Base-by-base conservation (phyloP, 2,329 filamentous ascomycete genomes). In the Penicillium sp. region DNA sequence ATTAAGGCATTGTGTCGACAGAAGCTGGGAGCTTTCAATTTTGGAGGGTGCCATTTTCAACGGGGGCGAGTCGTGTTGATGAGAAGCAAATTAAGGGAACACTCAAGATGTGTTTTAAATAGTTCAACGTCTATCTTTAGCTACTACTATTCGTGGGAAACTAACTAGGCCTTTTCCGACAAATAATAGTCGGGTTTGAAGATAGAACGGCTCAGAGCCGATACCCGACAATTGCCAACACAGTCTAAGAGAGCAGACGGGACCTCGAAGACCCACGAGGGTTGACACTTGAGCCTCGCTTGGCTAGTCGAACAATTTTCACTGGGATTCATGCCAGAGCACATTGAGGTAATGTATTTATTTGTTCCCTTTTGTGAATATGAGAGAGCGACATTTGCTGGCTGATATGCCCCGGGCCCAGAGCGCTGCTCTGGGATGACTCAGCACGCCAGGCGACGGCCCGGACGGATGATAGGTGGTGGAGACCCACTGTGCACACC, bases 31-130 rank as follows among this genome's bases (percentile, higher is more conserved):
- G 3, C 13, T 51, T 3, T 51, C 49, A 35, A 51, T 22, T 35
- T 33, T 51, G n/a, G 49, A 51, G n/a, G 49, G 30, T 5, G 49
- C 49, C 49, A 33, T 51, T 35, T 22, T 49, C 24, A 47, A n/a
- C 19, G 17, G 15, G 9, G 8, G 7, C 4, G 40, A 30, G 26
- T 17, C 15, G n/a, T n/a, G 28, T 5, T 15, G n/a, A 44, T 30
- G 24, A 47, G 44, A 47, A 26, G 26, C 44, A 13, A 47, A 17
- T 15, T 22, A 26, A 15, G 22, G 8, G 15, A 17, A 17, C 24
- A 26, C 24, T 47, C 6, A 6, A 26, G 6, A 49, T 6, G 12
- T n/a, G 4, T 10, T 49, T 10, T n/a, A 4, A 30, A 49, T 17
- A 30, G 1, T 35, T 22, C 4, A 13, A 35, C 28, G n/a, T 4